Conservation (phyloP, 2,329 filamentous ascomycete species). For the Pseudogymnoascus sp. region DNA sequence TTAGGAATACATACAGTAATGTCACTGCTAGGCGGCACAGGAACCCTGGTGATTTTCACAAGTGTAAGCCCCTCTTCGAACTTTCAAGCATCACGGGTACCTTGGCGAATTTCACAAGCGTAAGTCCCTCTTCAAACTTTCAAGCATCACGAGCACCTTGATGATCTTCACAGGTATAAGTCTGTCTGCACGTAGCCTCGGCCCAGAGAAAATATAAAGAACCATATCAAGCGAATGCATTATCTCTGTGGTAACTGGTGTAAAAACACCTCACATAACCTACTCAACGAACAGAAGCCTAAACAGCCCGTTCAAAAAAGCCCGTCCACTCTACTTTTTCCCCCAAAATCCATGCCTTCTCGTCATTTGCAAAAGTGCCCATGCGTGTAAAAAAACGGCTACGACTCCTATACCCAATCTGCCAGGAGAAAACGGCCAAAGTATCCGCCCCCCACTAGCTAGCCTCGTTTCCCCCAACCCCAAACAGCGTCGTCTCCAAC, state of each 20-base stretch:
- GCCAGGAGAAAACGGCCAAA: background rate
- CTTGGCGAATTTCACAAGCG: no score
- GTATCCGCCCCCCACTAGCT: background rate
- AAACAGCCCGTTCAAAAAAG: background rate
- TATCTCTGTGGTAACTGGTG: background rate
- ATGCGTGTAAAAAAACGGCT: background rate
- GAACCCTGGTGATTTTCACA: no score
- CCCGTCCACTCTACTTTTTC: background rate
- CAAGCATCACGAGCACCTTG: background rate
- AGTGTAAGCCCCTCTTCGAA: no score
- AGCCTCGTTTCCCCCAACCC: background rate
- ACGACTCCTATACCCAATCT: slow-evolving; percentile 5
- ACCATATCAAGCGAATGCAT: background rate
- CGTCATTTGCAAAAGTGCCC: background rate
- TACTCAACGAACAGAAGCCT: background rate
- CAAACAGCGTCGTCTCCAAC: background rate
- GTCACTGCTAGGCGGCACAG: no score
- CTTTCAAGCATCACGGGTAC: no score
- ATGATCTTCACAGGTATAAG: background rate
- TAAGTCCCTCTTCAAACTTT: background rate
- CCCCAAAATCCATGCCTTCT: background rate
- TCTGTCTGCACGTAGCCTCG: background rate
- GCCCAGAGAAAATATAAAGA: background rate
- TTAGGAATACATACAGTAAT: background rate
- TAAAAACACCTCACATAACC: background rate